Evolutionary conservation across 2,329 filamentous ascomycete species (phyloP).

Genomic region (Cercospora brassicicola): DNA sequence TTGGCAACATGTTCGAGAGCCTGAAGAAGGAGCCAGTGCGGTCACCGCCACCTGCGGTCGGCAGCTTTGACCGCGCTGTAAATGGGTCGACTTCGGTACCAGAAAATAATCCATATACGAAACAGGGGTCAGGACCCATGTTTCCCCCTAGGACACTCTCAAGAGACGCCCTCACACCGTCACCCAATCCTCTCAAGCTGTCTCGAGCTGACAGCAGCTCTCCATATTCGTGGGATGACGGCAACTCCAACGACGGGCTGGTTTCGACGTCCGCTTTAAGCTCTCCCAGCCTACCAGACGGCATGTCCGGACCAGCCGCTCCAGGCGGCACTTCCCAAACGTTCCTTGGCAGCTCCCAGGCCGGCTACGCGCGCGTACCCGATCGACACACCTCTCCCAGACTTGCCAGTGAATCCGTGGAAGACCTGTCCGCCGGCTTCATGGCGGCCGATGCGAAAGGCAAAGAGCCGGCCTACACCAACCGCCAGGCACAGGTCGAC

Average conservation of each 20-base stretch:
- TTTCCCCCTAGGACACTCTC: conserved; percentile 38
- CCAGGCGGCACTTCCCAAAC: conserved; percentile 30
- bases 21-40: conserved; percentile 29
- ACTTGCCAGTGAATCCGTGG: conserved; percentile 29
- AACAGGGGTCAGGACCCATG: conserved; percentile 37
- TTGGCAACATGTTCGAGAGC: conserved; percentile 42
- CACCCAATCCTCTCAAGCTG: conserved; percentile 27
- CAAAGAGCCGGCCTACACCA: conserved; percentile 26
- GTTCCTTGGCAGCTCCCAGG: conserved; percentile 33
- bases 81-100: conserved; percentile 12
- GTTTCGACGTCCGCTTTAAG: conserved; percentile 32
- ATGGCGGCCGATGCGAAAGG: conserved; percentile 23
- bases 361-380: conserved; percentile 35
- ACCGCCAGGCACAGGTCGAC: conserved; percentile 32
- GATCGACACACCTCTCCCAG: conserved; percentile 34
- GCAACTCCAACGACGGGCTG: conserved; percentile 37
- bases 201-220: conserved; percentile 32
- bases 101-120: conserved; percentile 20
- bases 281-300: conserved; percentile 32
- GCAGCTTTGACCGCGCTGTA: conserved; percentile 28
- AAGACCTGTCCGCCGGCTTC: conserved; percentile 23
- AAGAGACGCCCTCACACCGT: conserved; percentile 34
- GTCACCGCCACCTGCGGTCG: conserved; percentile 24
- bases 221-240: conserved; percentile 37
- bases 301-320: conserved; percentile 27